Base-by-base conservation (phyloP, 768 basidiomycete genomes). In the Pholiota conissans region DNA sequence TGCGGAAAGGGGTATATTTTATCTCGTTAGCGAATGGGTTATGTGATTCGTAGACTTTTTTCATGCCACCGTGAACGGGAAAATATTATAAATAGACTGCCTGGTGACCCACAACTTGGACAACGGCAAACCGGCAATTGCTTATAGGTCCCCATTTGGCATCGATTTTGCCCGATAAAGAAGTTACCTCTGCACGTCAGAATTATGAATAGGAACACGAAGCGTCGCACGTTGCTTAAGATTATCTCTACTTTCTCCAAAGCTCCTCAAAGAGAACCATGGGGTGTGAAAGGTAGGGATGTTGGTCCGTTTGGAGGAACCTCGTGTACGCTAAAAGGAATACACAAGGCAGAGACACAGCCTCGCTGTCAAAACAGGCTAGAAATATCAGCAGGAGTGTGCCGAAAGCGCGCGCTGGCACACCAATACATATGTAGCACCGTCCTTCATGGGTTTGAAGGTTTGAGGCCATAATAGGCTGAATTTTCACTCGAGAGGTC, bases 101-200 rank as follows among this genome's bases (percentile, higher is more conserved):
- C 39, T 40, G 39, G 13, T 35, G 34, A 35, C 20, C 37, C n/a
- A n/a, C n/a, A 39, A 18, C 37, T 45, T n/a, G 18, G 18, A 45
- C 20, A 13, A 11, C 42, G 42, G 42, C 34, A 35, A 35, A 18
- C n/a, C 39, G 39, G 39, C 4, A 22, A 10, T 40, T 18, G 4
- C 8, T 13, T 35, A 16, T 6, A 7, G n/a, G n/a, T 40, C 49
- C 49, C 30, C 6, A 35, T 51, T 51, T 51, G 49, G 49, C 49
- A 51, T 51, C 22, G 49, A 24, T n/a, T 26, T 51, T 51, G 2
- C 50, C 50, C 50, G 35, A 52, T 52, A 52, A 52, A 52, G 32
- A 52, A 52, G 20, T 8, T 30, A 34, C 28, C 20, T 32, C n/a
- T 29, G 27, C 16, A 16, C 48, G 10, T 16, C 14, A n/a, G 11